Evolutionary conservation across 2,329 filamentous ascomycete species (phyloP).

Genomic region (Phaeophleospora eucalypticola): DNA sequence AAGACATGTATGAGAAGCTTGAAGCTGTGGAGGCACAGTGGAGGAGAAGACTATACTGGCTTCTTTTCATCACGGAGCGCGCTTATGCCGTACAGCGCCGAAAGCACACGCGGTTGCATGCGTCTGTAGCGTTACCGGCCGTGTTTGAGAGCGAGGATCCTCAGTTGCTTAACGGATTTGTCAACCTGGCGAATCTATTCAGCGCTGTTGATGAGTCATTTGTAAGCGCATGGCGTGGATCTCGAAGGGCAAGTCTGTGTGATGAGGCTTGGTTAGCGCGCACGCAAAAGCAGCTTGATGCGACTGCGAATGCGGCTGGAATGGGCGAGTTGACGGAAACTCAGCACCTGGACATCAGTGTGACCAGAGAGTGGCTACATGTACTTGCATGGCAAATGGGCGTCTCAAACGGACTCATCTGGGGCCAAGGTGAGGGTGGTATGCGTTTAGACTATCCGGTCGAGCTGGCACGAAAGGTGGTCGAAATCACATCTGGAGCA

Average conservation of each 20-base stretch:
- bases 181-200: constrained; percentile 34
- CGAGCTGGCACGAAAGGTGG: constrained; percentile 33
- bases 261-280: constrained; percentile 33
- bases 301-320: constrained; percentile 24
- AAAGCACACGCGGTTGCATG: constrained; percentile 31
- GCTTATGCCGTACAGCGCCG: constrained; percentile 35
- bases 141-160: constrained; percentile 34
- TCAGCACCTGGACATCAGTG: constrained; percentile 33
- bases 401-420: constrained; percentile 34
- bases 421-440: constrained; percentile 32
- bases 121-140: constrained; percentile 28
- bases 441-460: constrained; percentile 36
- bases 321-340: constrained; percentile 31
- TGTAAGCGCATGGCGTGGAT: constrained; percentile 33
- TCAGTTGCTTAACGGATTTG: constrained; percentile 33
- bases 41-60: constrained; percentile 34
- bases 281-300: constrained; percentile 33
- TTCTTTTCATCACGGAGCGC: constrained; percentile 36
- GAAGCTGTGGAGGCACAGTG: constrained; percentile 32
- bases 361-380: constrained; percentile 35
- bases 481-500: constrained; percentile 30
- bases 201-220: constrained; percentile 35
- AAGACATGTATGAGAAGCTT: constrained; percentile 30
- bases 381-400: constrained; percentile 38
- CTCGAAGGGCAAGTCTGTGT: constrained; percentile 31